These are phyloP conservation scores for Herpetomonas tarakana DNA, from an alignment of 208 protist species.

Conservation along the genomic window DNA sequence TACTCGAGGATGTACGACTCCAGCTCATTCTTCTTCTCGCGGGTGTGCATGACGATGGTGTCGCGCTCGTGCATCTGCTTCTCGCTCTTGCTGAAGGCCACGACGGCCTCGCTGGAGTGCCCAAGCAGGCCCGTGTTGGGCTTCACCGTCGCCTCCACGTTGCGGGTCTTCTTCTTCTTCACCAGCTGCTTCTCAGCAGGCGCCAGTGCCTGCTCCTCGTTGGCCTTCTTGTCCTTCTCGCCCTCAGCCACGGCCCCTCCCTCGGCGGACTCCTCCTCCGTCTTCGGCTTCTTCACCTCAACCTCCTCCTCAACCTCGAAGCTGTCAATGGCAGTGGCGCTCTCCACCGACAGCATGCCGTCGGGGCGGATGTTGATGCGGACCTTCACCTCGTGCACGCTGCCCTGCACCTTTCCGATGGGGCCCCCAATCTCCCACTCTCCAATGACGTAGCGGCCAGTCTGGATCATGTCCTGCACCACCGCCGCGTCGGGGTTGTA, in stretches of 20 bases:
- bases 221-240: constrained; percentile 21
- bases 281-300: constrained; percentile 12
- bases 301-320: constrained; percentile 72
- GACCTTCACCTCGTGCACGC: constrained; percentile 55
- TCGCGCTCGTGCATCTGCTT: constrained; percentile 78
- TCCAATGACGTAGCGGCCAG: constrained; percentile 50
- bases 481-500: constrained; percentile 55
- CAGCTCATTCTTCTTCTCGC: constrained; percentile 89
- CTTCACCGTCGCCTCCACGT: constrained; percentile 44
- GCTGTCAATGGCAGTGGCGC: constrained; percentile 55
- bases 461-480: constrained; percentile 39
- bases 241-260: constrained; percentile 23
- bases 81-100: constrained; percentile 65
- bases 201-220: constrained; percentile 16
- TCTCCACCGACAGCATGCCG: constrained; percentile 65
- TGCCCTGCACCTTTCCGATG: constrained; percentile 24
- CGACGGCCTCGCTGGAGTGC: constrained; percentile 34
- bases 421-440: constrained; percentile 65
- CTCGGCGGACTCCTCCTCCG: constrained; percentile 15
- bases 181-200: constrained; percentile 32
- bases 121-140: constrained; percentile 57
- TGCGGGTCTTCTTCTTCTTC: constrained; percentile 48
- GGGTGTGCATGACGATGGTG: constrained; percentile 49
- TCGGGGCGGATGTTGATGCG: constrained; percentile 59
- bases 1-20: constrained; percentile 91